These are phyloP conservation scores for Clarireedia hainanense DNA, from an alignment of 2,329 filamentous ascomycete genomes.

Conservation along the genomic window DNA sequence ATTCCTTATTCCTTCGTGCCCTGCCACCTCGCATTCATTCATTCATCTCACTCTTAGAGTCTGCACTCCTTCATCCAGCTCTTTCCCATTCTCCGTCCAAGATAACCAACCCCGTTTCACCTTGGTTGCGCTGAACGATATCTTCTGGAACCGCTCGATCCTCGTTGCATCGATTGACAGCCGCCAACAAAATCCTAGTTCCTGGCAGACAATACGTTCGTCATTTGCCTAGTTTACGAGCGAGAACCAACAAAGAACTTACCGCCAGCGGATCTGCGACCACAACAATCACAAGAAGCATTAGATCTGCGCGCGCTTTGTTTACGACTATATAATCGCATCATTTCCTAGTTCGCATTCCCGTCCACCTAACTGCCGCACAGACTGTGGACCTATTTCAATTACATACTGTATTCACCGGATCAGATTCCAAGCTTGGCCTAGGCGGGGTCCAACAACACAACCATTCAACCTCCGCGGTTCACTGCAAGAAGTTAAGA, in stretches of 20 bases:
- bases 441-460: constrained; percentile 4
- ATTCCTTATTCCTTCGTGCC: neutral
- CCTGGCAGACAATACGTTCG: neutral
- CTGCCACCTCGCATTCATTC: neutral
- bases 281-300: neutral
- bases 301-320: neutral
- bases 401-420: neutral
- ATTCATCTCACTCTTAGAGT: neutral
- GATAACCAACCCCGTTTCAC: neutral
- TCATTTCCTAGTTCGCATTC: neutral
- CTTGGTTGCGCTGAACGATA: constrained; percentile 4
- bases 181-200: neutral
- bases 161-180: constrained; percentile 2
- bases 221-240: neutral
- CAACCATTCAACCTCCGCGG: neutral
- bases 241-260: neutral
- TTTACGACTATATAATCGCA: neutral
- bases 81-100: neutral
- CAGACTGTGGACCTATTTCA: constrained; percentile 4
- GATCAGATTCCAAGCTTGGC: neutral
- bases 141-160: neutral
- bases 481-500: neutral
- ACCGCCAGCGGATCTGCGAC: neutral
- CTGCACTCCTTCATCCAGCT: neutral
- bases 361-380: constrained; percentile 1